Evolutionary conservation across 805 yeast species (phyloP).

Genomic region (Cyberlindnera suaveolens): DNA sequence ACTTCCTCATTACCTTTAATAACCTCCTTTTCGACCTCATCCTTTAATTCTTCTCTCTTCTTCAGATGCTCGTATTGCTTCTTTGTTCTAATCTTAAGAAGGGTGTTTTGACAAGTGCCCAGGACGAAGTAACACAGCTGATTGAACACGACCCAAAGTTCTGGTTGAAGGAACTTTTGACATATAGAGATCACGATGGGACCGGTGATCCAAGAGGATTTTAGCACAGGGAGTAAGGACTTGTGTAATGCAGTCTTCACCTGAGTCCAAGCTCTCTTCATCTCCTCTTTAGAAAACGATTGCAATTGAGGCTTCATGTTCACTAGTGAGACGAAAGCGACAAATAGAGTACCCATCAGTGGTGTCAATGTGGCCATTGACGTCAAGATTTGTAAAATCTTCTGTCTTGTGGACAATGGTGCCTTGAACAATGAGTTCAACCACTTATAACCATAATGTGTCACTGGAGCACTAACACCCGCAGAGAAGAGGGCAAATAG

Average conservation of each 20-base stretch:
- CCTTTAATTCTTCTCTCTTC: slow-evolving; percentile 18
- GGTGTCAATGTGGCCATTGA: slow-evolving; percentile 55
- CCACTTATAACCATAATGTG: slow-evolving; percentile 45
- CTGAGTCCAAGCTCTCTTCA: slow-evolving; percentile 6
- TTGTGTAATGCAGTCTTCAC: slow-evolving; percentile 28
- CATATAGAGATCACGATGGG: slow-evolving; percentile 47
- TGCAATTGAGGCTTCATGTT: slow-evolving; percentile 26
- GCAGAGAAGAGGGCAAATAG: slow-evolving; percentile 53
- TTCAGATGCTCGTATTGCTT: slow-evolving; percentile 13
- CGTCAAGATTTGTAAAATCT: slow-evolving; percentile 43
- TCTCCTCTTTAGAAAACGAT: slow-evolving; percentile 8
- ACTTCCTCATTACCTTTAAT: slow-evolving; percentile 8
- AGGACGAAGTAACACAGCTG: slow-evolving; percentile 50
- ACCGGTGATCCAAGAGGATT: slow-evolving; percentile 49
- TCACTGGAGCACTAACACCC: slow-evolving; percentile 48
- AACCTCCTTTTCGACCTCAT: slow-evolving; percentile 11
- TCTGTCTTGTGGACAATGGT: slow-evolving; percentile 34
- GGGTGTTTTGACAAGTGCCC: slow-evolving; percentile 57
- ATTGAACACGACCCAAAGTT: slow-evolving; percentile 61
- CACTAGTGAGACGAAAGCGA: slow-evolving; percentile 47
- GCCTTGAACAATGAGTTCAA: slow-evolving; percentile 40
- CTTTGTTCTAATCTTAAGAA: slow-evolving; percentile 36
- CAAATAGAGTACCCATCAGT: slow-evolving; percentile 38
- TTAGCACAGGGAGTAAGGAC: slow-evolving; percentile 42
- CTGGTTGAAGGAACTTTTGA: slow-evolving; percentile 50